These are phyloP conservation scores for Colletotrichum costaricense DNA, from an alignment of 2,329 filamentous ascomycete genomes.

Conservation along the genomic window DNA sequence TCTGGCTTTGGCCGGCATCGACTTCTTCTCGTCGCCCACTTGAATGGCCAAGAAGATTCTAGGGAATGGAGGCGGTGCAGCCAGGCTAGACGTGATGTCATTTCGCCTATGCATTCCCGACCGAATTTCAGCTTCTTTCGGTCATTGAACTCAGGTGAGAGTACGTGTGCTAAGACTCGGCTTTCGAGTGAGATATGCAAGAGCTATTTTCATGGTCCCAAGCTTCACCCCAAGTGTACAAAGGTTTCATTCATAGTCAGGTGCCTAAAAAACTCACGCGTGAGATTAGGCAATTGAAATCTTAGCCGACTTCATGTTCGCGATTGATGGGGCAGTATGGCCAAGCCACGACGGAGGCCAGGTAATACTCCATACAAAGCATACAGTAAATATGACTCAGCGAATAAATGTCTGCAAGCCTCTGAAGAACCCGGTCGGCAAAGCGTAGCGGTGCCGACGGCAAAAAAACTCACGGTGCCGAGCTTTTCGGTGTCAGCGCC, in stretches of 20 bases:
- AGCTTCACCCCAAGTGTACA: not conserved
- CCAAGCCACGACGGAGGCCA: no score
- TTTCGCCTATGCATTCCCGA: constrained; percentile 3
- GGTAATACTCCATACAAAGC: no score
- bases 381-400: no score
- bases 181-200: not conserved
- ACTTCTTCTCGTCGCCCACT: no score
- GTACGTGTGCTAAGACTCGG: not conserved
- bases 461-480: not conserved
- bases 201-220: not conserved
- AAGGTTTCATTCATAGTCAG: no score
- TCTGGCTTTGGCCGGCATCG: no score
- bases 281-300: no score
- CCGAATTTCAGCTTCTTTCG: not conserved
- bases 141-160: not conserved
- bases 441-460: not conserved
- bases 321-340: no score
- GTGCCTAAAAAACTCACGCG: no score
- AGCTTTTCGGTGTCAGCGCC: not conserved
- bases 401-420: no score
- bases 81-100: not conserved
- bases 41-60: not conserved
- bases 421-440: not conserved
- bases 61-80: not conserved
- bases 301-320: no score